These are phyloP conservation scores for Lycium ferocissimum DNA, from an alignment of 257 asterid species.

Conservation along the genomic window DNA sequence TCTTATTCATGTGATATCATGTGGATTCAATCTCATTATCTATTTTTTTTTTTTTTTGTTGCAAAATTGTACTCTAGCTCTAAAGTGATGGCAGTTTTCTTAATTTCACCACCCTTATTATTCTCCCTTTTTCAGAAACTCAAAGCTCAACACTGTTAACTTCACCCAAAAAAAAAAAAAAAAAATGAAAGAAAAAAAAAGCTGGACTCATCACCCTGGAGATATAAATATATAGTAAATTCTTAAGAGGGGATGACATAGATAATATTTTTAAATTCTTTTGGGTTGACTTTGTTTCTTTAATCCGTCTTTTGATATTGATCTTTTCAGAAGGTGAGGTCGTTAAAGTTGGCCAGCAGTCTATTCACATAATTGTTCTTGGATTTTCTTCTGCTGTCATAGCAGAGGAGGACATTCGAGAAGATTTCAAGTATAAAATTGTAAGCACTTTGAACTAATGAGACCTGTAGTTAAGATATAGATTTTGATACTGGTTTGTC, in stretches of 20 bases:
- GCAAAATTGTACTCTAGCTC: not conserved
- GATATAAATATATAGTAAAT: not conserved
- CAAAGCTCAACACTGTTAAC: not conserved
- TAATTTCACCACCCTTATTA: constrained; percentile 5
- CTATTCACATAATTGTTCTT: constrained; percentile 74
- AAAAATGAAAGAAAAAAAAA: no score
- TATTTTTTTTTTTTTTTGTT: not conserved
- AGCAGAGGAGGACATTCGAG: constrained; percentile 65
- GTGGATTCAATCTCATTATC: not conserved
- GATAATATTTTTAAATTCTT: not conserved
- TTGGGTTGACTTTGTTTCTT: constrained; percentile 25
- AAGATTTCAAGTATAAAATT: constrained; percentile 64
- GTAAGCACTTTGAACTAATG: constrained; percentile 47
- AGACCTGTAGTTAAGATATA: constrained; percentile 13
- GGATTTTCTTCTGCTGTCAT: constrained; percentile 75
- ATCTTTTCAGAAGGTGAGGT: constrained; percentile 76
- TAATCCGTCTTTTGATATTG: not conserved
- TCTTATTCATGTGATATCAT: not conserved
- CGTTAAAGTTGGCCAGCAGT: constrained; percentile 60
- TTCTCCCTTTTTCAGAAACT: not conserved
- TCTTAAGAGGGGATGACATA: not conserved
- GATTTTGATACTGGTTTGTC: not conserved
- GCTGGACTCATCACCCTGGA: not conserved
- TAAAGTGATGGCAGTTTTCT: not conserved
- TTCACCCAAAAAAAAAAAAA: no score